Evolutionary conservation across 163 green algal genomes (phyloP).

Genomic region (Volvox carteri): DNA sequence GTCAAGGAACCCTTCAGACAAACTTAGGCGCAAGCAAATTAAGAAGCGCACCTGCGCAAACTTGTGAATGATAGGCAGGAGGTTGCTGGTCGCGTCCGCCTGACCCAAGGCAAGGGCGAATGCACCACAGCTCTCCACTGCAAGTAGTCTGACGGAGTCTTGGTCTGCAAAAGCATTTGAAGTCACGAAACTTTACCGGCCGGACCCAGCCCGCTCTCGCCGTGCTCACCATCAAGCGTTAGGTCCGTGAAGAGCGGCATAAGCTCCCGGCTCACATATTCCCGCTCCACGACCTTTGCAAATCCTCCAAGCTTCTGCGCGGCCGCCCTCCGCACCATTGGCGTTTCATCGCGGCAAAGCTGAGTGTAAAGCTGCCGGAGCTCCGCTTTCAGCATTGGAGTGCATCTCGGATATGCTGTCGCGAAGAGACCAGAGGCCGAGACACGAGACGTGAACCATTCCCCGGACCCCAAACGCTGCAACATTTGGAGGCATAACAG

Average conservation of each 20-base stretch:
- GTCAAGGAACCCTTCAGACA: too few relatives aligned
- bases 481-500: constrained; percentile 15
- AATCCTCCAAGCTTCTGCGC: constrained; percentile 92
- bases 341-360: constrained; percentile 97
- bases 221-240: constrained; percentile 86
- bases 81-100: constrained; percentile 79
- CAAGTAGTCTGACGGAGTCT: constrained; percentile 96
- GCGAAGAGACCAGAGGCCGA: constrained; percentile 94
- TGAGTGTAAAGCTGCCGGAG: constrained; percentile 86
- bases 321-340: constrained; percentile 96
- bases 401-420: constrained; percentile 83
- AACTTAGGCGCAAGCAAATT: too few relatives aligned
- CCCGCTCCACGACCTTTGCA: constrained; percentile 83
- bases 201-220: background rate
- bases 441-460: constrained; percentile 98
- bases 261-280: constrained; percentile 85
- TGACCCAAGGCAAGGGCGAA: constrained; percentile 86
- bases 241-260: constrained; percentile 92
- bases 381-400: constrained; percentile 71
- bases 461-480: constrained; percentile 91
- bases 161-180: constrained; percentile 84
- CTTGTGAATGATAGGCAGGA: constrained; percentile 93
- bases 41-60: constrained; percentile 85
- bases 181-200: background rate
- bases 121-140: constrained; percentile 93